Base-by-base conservation (phyloP, 1,284 basidiomycete species). In the Pholiota adiposa region DNA sequence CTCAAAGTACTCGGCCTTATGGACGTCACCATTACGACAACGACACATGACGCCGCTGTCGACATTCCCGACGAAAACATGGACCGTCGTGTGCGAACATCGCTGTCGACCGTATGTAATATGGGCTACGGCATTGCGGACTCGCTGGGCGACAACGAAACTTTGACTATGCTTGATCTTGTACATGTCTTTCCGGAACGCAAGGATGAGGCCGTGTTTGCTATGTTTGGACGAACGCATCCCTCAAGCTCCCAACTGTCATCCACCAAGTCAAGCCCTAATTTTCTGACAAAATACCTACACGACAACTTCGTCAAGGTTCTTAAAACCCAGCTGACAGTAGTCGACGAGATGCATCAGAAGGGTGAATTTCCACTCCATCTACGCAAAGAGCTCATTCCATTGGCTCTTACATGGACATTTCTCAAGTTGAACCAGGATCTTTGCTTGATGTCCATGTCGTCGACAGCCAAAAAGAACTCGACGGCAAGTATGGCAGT, bases 71-170 rank as follows among this genome's bases (percentile, higher is more conserved):
- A 98, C 73, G 96, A 98, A 73, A 89, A 81, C 62, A 93, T 96
- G 60, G 91, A 96, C 56, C 88, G 95, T 31, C 91, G 97, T 8
- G 90, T 99, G 4, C 90, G 97, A 48, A 97, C 96, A 0, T 97
- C 96, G 6, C 83, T 91, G 44, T 95, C 94, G 2, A 92, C 94
- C 55, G 89, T 98, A 63, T 94, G 94, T 76, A 87, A 88, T 59
- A 95, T 99, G 94, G 89, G 91, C 14, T 99, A 99, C 70, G 97
- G 97, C 7, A 97, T 99, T 60, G 93, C 97, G 0, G 97, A 99
- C 72, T 93, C 93, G 14, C 79, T 99, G 34, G 95, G 96, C 33
- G 80, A 80, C 60, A 83, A 85, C 51, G 91, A 93, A 52, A 84
- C 88, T 54, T 83, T 98, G 40, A 92, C 88, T 54, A 94, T 97